A percentile compares a stretch with the other conserved stretches of the same genome.
phyloP scores from a whole-genome alignment of 2,329 filamentous ascomycete species.

The Arachnomyces sp. region DNA sequence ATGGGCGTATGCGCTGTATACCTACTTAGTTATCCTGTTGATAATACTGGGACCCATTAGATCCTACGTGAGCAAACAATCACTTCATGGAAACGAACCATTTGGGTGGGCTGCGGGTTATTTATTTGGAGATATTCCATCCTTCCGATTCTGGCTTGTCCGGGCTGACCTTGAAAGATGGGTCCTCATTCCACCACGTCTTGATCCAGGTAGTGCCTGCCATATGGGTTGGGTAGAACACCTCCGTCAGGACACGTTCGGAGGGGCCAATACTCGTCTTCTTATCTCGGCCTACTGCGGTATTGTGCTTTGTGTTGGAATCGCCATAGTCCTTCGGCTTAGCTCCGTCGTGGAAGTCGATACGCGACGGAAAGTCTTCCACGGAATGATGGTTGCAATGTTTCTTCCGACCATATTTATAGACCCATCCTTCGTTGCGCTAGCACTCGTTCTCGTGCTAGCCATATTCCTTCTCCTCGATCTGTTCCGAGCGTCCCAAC shows the following conservation, averaged over 20 bases:
- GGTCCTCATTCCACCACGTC: constrained; percentile 58
- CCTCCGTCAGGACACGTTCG: constrained; percentile 56
- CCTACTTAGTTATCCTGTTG: constrained; percentile 59
- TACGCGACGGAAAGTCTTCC: constrained; percentile 91
- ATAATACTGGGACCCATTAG: constrained; percentile 66
- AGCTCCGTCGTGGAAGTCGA: constrained; percentile 80
- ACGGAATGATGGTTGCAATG: constrained; percentile 97
- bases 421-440: constrained; percentile 72
- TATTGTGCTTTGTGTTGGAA: constrained; percentile 58
- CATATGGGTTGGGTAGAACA: constrained; percentile 55
- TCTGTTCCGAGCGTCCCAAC: constrained; percentile 77
- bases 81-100: constrained; percentile 66
- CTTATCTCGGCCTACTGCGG: constrained; percentile 67
- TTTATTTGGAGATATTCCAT: constrained; percentile 67
- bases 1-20: constrained; percentile 73
- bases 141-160: constrained; percentile 63
- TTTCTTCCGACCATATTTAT: constrained; percentile 78
- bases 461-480: constrained; percentile 83
- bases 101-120: constrained; percentile 91
- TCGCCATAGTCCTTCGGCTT: constrained; percentile 65
- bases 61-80: constrained; percentile 56
- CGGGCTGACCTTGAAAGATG: constrained; percentile 61
- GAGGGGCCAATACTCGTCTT: constrained; percentile 74
- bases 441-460: constrained; percentile 72
- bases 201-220: constrained; percentile 30